Evolutionary conservation across 2,329 filamentous ascomycete genomes (phyloP), one percentile per base, ranked within the genome.

Genomic region (Cladobotryum protrusum): DNA sequence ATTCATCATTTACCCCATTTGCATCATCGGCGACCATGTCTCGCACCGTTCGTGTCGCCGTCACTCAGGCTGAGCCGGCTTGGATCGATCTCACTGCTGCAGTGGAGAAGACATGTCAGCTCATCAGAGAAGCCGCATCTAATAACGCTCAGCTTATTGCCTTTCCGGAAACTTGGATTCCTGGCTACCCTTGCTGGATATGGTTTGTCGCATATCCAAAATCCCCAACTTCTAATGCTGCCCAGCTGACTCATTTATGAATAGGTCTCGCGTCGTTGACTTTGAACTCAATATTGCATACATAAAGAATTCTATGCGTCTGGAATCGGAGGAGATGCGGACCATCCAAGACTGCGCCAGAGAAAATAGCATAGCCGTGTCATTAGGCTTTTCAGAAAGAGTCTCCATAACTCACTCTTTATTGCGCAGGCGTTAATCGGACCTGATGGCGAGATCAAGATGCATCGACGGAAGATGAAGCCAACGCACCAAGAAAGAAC

Each of bases 1-100:
- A 29, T 29, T 29, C 6, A 29, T 2, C 24, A 29, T 29, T n/a
- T n/a, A n/a, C n/a, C n/a, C n/a, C 24, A 29, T 29, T 29, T 29
- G 6, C 24, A 29, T 29, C 24, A 6, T 9, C 7, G 11, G 24
- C 6, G 11, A 29, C 24, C 24, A 29, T 29, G 24, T 9, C 24
- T 29, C 24, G 24, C 11, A 29, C 24, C 11, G 24, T 59, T 13
- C 51, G 63, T 33, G 72, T 79, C 5, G 76, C 73, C 24, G 76
- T 76, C 12, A 72, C 77, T 1, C 80, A 85, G 58, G 73, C 75
- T 5, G 81, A 84, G 61, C 79, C 81, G 0, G 72, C 68, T 1
- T 84, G 79, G 79, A 66, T 83, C 3, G 75, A 84, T 57, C 70
- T 84, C 6, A 62, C 71, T 3, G 73, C 62, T 1, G 68, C 71